Percentiles rank a stretch among this genome's conserved stretches.
phyloP scores from a whole-genome alignment of 148 eudicot species.

The Talinum fruticosum region DNA sequence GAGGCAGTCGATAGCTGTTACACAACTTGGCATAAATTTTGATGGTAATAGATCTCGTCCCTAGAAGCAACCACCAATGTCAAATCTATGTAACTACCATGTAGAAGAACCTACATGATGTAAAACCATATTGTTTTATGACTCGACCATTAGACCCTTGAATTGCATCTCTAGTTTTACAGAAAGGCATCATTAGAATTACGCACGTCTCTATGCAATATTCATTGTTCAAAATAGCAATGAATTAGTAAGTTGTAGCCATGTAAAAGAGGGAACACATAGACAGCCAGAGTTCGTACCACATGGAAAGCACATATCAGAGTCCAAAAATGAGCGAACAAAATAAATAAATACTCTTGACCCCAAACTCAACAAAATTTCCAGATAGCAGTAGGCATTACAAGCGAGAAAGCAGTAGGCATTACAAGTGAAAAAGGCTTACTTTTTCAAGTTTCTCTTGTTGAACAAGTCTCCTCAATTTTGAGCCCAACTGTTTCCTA shows the following conservation, averaged over 20 bases:
- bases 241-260: neutral
- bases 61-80: neutral
- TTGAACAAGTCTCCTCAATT: conserved; percentile 66
- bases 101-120: neutral
- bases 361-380: neutral
- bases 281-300: neutral
- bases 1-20: neutral
- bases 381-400: neutral
- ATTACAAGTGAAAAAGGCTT: conserved; percentile 7
- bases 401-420: neutral
- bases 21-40: neutral
- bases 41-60: neutral
- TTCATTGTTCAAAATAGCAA: neutral
- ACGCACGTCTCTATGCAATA: neutral
- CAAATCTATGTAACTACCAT: neutral
- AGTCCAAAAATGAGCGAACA: neutral
- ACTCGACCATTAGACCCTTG: neutral
- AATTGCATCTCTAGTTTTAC: neutral
- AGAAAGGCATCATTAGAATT: neutral
- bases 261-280: neutral
- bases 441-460: conserved; percentile 86
- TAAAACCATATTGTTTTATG: neutral
- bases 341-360: neutral
- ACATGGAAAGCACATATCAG: neutral
- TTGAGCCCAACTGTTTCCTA: conserved; percentile 62